phyloP scores from a whole-genome alignment of 1,284 basidiomycete species.

The Papiliotrema terrestris region DNA sequence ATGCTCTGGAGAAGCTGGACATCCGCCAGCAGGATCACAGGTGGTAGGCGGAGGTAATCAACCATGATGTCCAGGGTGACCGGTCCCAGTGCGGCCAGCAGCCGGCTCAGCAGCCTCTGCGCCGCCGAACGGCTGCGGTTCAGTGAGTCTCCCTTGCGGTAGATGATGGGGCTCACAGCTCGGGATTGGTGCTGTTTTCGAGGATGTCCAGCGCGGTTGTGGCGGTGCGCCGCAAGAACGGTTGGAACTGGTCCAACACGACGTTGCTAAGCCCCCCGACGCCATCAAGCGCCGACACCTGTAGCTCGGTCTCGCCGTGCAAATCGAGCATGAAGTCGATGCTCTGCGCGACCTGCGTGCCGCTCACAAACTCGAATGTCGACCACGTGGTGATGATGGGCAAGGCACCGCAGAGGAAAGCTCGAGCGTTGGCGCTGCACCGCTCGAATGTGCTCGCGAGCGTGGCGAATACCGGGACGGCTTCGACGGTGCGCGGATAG shows the following conservation, averaged over 20 bases:
- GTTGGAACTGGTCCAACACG: slow-evolving; percentile 24
- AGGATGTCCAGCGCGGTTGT: slow-evolving; percentile 15
- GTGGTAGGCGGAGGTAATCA: slow-evolving; percentile 23
- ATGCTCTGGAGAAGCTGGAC: slow-evolving; percentile 30
- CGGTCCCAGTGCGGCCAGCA: slow-evolving; percentile 30
- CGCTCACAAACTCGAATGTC: slow-evolving; percentile 15
- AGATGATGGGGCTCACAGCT: slow-evolving; percentile 15
- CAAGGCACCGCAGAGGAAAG: slow-evolving; percentile 24
- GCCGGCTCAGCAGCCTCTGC: slow-evolving; percentile 21
- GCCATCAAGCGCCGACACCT: slow-evolving; percentile 15
- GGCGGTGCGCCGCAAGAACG: slow-evolving; percentile 19
- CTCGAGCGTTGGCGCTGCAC: slow-evolving; percentile 7
- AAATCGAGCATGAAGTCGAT: slow-evolving; percentile 22
- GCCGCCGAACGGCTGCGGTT: slow-evolving; percentile 16
- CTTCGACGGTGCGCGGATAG: slow-evolving; percentile 21
- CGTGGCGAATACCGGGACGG: slow-evolving; percentile 17
- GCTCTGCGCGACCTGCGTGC: slow-evolving; percentile 11
- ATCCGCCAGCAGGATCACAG: slow-evolving; percentile 24
- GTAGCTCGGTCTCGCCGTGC: neutral
- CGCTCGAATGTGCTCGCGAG: slow-evolving; percentile 13
- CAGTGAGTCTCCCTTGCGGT: no score
- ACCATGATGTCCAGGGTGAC: slow-evolving; percentile 28
- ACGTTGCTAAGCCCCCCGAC: slow-evolving; percentile 26
- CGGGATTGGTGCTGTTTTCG: slow-evolving; percentile 1
- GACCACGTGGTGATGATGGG: slow-evolving; percentile 35